Conservation (phyloP, 495 filamentous ascomycete species). For the Hypoxylon perforatum region DNA sequence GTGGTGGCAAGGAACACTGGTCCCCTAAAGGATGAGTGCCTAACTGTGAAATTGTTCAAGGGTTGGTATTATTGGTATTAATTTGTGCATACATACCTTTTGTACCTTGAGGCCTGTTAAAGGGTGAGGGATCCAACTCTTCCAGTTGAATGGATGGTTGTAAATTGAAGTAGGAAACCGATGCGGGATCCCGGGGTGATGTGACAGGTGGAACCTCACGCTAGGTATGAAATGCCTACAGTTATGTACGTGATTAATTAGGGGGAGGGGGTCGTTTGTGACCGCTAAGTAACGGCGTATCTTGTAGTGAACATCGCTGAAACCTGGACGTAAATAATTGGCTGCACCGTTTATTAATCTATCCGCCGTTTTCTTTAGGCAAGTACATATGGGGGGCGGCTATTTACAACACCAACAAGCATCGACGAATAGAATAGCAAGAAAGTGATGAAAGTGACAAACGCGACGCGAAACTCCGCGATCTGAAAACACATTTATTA, state of each 20-base stretch:
- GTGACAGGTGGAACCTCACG: slow-evolving; percentile 31
- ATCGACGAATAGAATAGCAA: slow-evolving; percentile 31
- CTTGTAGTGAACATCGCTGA: background rate
- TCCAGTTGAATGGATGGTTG: slow-evolving; percentile 13
- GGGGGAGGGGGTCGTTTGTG: background rate
- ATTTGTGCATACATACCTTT: slow-evolving; percentile 35
- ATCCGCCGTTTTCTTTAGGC: background rate
- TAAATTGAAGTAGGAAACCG: slow-evolving; percentile 8
- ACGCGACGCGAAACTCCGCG: slow-evolving; percentile 43
- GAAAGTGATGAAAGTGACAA: slow-evolving; percentile 15
- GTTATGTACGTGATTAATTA: slow-evolving; percentile 25
- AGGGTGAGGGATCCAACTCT: slow-evolving; percentile 1
- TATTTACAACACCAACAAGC: slow-evolving; percentile 26
- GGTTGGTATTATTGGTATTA: slow-evolving; percentile 13
- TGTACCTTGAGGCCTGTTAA: slow-evolving; percentile 11
- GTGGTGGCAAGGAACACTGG: slow-evolving; percentile 10
- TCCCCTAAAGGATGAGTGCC: slow-evolving; percentile 19
- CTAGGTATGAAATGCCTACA: slow-evolving; percentile 27
- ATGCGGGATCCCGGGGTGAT: slow-evolving; percentile 42
- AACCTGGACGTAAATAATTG: background rate
- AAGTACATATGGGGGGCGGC: slow-evolving; percentile 18
- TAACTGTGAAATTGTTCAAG: slow-evolving; percentile 13
- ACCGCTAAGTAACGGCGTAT: background rate
- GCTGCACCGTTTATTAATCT: background rate
- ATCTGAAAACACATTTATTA: slow-evolving; percentile 24